Evolutionary conservation across 176 grass and related monocot species (phyloP), one percentile per base, ranked within the genome.

Genomic region (Bolboschoenus planiculmis): DNA sequence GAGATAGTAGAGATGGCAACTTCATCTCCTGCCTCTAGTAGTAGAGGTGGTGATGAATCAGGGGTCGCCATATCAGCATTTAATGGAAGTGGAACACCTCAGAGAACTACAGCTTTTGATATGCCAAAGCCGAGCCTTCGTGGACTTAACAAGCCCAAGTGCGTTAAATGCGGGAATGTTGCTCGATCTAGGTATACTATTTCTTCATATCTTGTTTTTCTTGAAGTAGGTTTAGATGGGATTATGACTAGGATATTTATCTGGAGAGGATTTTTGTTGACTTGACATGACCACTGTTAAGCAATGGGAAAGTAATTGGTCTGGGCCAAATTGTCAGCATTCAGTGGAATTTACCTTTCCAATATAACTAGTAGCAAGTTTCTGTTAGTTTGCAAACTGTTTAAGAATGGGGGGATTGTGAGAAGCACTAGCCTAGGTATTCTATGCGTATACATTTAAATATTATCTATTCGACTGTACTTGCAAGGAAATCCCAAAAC

Each of bases 101-200:
- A 93, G 83, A 92, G 86, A 57, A 83, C 84, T 36, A 24, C 83
- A 7, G 82, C 82, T 2, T 91, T 93, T 85, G 92, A 95, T 54
- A 85, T 90, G 84, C 96, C 96, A 10, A 93, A 91, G 80, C 87
- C 87, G 4, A 99, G 86, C 64, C 90, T 93, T 4, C 87, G 92
- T n/a, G 96, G 96, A 2, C 89, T 95, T 4, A 99, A 99, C 84
- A 99, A 99, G 55, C 96, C 96, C 30, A 95, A 95, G 84, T 99
- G 96, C 72, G 92, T 95, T 68, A 88, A 95, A 63, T 99, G 96
- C 9, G 96, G 96, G 47, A 99, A 99, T 81, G 91, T 99, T 37
- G 96, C 92, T 46, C 96, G 96, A 37, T 99, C 96, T n/a, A 87
- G 96, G 96, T 99, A 90, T 78, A 31, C 16, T 35, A 54, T 78